Evolutionary conservation across 2,329 filamentous ascomycete genomes (phyloP), one percentile per base, ranked within the genome.

Genomic region (Trichoderma koningiopsis): DNA sequence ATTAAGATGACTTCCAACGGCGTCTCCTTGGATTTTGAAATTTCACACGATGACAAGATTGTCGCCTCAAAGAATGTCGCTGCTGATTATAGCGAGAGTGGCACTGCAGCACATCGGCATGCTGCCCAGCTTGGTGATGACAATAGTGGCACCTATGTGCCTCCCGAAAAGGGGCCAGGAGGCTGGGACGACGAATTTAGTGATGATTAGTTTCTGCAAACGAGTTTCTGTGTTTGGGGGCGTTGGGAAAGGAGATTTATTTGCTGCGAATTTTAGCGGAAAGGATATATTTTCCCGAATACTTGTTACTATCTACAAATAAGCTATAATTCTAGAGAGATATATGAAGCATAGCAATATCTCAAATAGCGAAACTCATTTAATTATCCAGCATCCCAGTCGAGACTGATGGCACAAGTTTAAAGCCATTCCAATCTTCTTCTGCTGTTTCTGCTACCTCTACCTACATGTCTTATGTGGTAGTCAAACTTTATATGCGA

Each of bases 1-100:
- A 33, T 72, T 33, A 60, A 52, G 55, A 72, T 72, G 71, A 55
- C 68, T 2, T 47, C 70, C 1, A 68, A 72, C 13, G 71, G 71
- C 13, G 67, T 62, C 2, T 70, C 70, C 1, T 56, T 72, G 1
- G 71, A 72, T 19, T 68, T 72, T 5, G 60, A 72, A 19, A 67
- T 72, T n/a, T 68, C 68, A 13, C 22, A 71, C 22, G 35, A 69
- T 0, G 59, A 22, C 0, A 31, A 22, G 3, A 27, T 72, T 10
- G 64, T 72, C 5, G 71, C 69, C 0, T 68, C 70, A 0, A 69
- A 68, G 27, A 72, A 72, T 24, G 63, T 72, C 1, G 33, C 53
- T 0, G 62, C 68, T 13, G 71, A 72, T 16, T 72, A 69, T 29
- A 59, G 52, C 0, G 57, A 47, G 27, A 69, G 71, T n/a, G 57